These are phyloP conservation scores for Podospora pseudocomata DNA, from an alignment of 495 filamentous ascomycete species.

Conservation along the genomic window DNA sequence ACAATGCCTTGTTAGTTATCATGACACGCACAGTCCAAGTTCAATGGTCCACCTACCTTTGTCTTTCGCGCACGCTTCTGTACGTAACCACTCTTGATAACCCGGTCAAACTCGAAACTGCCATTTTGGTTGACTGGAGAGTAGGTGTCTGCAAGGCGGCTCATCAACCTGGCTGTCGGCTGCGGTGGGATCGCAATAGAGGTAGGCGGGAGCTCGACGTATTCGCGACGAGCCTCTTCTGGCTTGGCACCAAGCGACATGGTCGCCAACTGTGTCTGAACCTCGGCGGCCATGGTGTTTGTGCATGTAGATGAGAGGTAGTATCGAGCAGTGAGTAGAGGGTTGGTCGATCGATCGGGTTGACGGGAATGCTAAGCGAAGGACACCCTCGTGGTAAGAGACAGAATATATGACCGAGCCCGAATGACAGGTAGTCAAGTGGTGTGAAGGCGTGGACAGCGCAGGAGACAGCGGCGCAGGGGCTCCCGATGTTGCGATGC, in stretches of 20 bases:
- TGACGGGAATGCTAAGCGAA: slow-evolving; percentile 24
- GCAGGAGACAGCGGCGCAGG: neutral
- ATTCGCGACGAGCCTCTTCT: slow-evolving; percentile 13
- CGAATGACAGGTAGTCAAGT: slow-evolving; percentile 11
- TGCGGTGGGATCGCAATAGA: slow-evolving; percentile 25
- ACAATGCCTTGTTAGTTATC: slow-evolving; percentile 13
- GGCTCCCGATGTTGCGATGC: neutral
- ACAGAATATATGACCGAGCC: neutral
- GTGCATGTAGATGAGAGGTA: slow-evolving; percentile 13
- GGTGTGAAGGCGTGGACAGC: neutral
- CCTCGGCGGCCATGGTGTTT: slow-evolving; percentile 30
- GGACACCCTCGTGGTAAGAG: slow-evolving; percentile 23
- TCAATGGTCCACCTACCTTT: slow-evolving; percentile 57
- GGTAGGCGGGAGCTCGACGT: slow-evolving; percentile 19
- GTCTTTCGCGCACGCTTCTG: slow-evolving; percentile 88
- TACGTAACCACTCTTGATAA: slow-evolving; percentile 82
- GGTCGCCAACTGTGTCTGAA: slow-evolving; percentile 26
- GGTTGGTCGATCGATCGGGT: neutral
- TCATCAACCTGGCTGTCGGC: slow-evolving; percentile 17
- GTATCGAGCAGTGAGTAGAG: slow-evolving; percentile 2
- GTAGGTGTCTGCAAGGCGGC: slow-evolving; percentile 29
- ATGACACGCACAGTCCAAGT: neutral
- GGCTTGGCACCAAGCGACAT: slow-evolving; percentile 20
- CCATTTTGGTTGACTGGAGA: slow-evolving; percentile 88
- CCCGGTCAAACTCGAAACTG: slow-evolving; percentile 89